These are phyloP conservation scores for Malassezia furfur DNA, from an alignment of 1,284 basidiomycete species.

Conservation along the genomic window DNA sequence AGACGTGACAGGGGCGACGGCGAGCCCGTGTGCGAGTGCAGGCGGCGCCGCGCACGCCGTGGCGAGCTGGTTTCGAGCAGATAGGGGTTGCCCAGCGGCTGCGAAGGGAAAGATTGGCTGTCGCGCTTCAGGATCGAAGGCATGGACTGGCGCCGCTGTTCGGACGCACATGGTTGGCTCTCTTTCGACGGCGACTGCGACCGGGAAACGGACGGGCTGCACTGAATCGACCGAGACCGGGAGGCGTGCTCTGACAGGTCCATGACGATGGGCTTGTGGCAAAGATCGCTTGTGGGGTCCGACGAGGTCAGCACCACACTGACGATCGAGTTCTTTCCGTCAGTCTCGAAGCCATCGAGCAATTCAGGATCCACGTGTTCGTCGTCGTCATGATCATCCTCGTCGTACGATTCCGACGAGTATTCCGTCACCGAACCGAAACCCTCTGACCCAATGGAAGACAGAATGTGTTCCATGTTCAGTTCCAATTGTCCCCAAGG, in stretches of 20 bases:
- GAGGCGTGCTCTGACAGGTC: conserved; percentile 15
- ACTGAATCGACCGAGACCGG: neutral
- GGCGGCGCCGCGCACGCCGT: conserved; percentile 18
- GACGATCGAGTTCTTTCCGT: conserved; percentile 10
- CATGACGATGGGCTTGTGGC: conserved; percentile 28
- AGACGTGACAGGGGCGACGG: neutral
- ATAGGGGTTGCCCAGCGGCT: conserved; percentile 10
- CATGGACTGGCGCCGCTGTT: neutral
- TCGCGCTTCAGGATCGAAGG: conserved; percentile 32
- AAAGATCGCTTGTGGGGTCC: conserved; percentile 35
- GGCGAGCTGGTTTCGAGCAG: neutral
- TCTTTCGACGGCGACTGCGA: neutral
- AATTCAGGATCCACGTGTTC: conserved; percentile 18
- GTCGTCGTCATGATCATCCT: conserved; percentile 25
- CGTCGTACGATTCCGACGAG: conserved; percentile 18
- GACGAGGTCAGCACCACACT: conserved; percentile 23
- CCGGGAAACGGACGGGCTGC: neutral
- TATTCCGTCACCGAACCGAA: neutral
- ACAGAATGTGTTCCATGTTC: neutral
- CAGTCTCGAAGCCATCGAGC: conserved; percentile 17
- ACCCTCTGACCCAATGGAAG: neutral
- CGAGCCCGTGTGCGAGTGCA: conserved; percentile 1
- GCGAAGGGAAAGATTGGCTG: conserved; percentile 25
- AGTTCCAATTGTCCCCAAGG: conserved; percentile 3
- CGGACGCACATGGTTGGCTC: too few relatives aligned